These are phyloP conservation scores for Blastocystis sp. DNA, from an alignment of 352 stramenopile genomes.

Conservation along the genomic window DNA sequence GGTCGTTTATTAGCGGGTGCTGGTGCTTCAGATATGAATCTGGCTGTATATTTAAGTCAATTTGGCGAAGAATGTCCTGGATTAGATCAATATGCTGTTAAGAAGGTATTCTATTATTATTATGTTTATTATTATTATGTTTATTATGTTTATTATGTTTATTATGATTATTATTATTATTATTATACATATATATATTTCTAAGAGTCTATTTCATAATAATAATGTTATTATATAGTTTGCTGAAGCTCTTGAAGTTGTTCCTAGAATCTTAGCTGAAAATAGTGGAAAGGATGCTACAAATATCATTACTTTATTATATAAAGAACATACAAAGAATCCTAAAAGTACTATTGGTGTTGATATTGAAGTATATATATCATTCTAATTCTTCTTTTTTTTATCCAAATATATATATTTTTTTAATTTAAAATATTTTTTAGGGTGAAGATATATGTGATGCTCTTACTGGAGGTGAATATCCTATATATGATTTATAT, in stretches of 20 bases:
- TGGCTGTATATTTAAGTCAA: constrained; percentile 71
- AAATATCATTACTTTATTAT: constrained; percentile 71
- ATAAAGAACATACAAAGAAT: constrained; percentile 66
- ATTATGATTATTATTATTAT: too few relatives aligned
- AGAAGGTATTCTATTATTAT: too few relatives aligned
- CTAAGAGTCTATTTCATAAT: too few relatives aligned
- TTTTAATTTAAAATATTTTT: constrained; percentile 51
- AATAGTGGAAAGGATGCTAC: constrained; percentile 80
- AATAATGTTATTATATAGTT: constrained; percentile 48
- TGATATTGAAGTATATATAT: constrained; percentile 70
- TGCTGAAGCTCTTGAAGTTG: constrained; percentile 83
- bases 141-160: too few relatives aligned
- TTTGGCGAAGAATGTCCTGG: constrained; percentile 79
- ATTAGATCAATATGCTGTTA: constrained; percentile 96
- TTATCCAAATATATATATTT: constrained; percentile 29
- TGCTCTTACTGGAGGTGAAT: constrained; percentile 77
- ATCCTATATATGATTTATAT: constrained; percentile 82
- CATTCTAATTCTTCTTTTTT: constrained; percentile 40
- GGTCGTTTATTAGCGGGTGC: constrained; percentile 73
- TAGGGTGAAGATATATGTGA: constrained; percentile 65
- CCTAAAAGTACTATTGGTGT: constrained; percentile 70
- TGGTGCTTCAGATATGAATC: constrained; percentile 80
- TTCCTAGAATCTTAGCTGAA: constrained; percentile 84
- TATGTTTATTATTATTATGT: too few relatives aligned
- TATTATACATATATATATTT: too few relatives aligned